Base-by-base conservation (phyloP, 176 grass and related monocot species). In the Aegilops sharonensis region DNA sequence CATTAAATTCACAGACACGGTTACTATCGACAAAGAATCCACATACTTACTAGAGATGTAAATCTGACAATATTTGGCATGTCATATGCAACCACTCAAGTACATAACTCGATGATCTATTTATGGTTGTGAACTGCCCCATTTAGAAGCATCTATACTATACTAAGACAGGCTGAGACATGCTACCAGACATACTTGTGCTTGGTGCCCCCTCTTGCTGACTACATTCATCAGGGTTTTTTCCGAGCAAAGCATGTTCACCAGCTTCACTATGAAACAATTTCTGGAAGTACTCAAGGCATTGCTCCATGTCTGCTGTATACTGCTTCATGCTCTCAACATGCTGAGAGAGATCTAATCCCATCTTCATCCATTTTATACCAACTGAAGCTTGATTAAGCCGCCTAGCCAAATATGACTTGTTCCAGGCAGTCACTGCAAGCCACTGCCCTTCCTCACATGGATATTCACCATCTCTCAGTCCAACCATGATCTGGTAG, bases 341-440 rank as follows among this genome's bases (percentile, higher is more conserved):
- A 80, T 92, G 90, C 43, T 87, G 86, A 82, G 92, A 87, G 6
- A 98, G 79, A 85, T 98, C 89, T 86, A 98, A 81, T 21, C 90
- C 91, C 83, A 92, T 83, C 80, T 92, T 95, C 88, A 95, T 94
- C 97, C 97, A 98, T 86, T 91, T 98, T 86, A 82, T 92, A 79
- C 91, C 93, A 81, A 86, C 72, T 70, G 81, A 75, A 71, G 18
- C 43, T 32, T 98, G 93, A 24, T 72, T 75, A 62, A 98, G 88
- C 59, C 88, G 86, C n/a, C 57, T 78, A 42, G 88, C 79, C 27
- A 98, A 54, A 69, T 59, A 72, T 76, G 93, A 85, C 85, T 88
- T 98, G 72, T 98, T 98, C 97, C 97, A 98, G 64, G 93, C 93
- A 52, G 87, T 88, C 72, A 69, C 68, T 40, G 86, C 85, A 77